Evolutionary conservation across 2,329 filamentous ascomycete species (phyloP).

Genomic region (Laburnicola sp.): DNA sequence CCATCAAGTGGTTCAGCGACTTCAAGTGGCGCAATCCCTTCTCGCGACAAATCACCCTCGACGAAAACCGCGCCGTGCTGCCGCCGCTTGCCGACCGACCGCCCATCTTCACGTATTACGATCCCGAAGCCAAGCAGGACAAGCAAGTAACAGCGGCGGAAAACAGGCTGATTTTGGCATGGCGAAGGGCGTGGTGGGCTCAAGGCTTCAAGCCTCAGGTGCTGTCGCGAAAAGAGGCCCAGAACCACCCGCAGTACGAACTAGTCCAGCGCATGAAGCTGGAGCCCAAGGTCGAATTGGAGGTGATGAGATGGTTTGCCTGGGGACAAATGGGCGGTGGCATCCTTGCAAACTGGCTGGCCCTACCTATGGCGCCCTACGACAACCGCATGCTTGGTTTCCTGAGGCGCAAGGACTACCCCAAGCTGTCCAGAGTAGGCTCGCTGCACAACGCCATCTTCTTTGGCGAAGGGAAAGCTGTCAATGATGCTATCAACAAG

Average conservation of each 20-base stretch:
- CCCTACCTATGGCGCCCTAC: constrained; percentile 79
- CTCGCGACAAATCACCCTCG: constrained; percentile 75
- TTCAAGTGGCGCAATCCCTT: constrained; percentile 92
- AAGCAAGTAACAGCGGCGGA: constrained; percentile 70
- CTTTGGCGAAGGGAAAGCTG: constrained; percentile 63
- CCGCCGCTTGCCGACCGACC: constrained; percentile 73
- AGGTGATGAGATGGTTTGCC: constrained; percentile 83
- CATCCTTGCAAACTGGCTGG: constrained; percentile 74
- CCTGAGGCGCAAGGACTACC: constrained; percentile 75
- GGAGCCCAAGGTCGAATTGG: constrained; percentile 49
- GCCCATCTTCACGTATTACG: constrained; percentile 89
- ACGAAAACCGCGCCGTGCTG: constrained; percentile 80
- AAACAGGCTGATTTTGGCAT: constrained; percentile 76
- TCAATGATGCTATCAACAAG: constrained; percentile 49
- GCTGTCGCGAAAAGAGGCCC: constrained; percentile 76
- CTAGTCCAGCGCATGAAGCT: constrained; percentile 60
- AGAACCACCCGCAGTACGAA: constrained; percentile 77
- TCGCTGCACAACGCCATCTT: constrained; percentile 72
- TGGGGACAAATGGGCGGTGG: constrained; percentile 92
- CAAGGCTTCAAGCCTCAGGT: constrained; percentile 87
- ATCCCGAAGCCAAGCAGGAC: constrained; percentile 66
- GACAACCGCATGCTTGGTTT: constrained; percentile 73
- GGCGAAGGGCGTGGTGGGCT: constrained; percentile 94
- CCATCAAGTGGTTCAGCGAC: constrained; percentile 82
- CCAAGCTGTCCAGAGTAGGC: constrained; percentile 73